phyloP scores from a whole-genome alignment of 2,329 filamentous ascomycete genomes.

The Mariannaea elegans region DNA sequence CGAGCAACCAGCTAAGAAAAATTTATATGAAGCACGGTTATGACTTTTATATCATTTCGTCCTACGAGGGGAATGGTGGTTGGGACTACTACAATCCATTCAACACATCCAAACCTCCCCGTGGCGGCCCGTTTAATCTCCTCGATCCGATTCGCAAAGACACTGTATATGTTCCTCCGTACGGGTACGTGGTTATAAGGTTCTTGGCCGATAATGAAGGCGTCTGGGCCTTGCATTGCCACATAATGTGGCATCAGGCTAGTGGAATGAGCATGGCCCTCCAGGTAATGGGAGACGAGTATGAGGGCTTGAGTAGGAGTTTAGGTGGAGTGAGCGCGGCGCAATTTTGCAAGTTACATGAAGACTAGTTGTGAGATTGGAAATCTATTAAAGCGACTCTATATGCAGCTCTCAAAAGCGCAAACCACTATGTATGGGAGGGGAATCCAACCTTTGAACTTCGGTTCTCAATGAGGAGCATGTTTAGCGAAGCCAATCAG shows the following conservation, averaged over 20 bases:
- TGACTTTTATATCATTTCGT: constrained; percentile 57
- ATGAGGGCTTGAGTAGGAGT: no score
- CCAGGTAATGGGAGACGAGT: no score
- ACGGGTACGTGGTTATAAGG: neutral
- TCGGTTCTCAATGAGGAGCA: no score
- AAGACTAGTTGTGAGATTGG: no score
- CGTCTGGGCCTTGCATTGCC: constrained; percentile 5
- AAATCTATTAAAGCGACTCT: no score
- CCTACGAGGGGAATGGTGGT: neutral
- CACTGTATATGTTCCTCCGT: neutral
- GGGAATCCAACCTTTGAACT: no score
- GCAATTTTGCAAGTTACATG: no score
- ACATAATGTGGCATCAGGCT: neutral
- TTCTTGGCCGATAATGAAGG: constrained; percentile 1
- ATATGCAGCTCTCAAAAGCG: no score
- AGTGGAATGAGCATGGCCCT: neutral
- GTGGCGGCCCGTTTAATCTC: neutral
- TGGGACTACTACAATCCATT: constrained; percentile 9
- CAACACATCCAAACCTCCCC: neutral
- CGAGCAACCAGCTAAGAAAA: no score
- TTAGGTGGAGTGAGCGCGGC: no score
- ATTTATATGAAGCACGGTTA: constrained; percentile 56
- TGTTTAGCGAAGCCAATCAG: no score
- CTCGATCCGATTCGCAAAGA: neutral
- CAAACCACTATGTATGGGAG: no score